These are phyloP conservation scores for Geotrichum reessii DNA, from an alignment of 1,139 yeast species.

Conservation along the genomic window DNA sequence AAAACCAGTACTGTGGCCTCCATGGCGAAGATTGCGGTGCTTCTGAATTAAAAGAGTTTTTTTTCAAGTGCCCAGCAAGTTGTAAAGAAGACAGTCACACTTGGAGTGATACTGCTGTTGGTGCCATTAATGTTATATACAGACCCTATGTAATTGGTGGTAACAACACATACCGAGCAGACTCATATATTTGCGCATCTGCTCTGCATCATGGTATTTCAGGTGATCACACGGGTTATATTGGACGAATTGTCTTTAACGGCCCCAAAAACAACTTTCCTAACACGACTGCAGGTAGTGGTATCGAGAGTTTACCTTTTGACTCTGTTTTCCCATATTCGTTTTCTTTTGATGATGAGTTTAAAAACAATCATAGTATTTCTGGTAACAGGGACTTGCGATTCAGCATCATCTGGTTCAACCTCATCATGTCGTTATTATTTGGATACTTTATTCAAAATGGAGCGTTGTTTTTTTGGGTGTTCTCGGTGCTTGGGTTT, in stretches of 20 bases:
- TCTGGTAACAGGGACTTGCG: slow-evolving; percentile 65
- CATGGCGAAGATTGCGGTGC: slow-evolving; percentile 53
- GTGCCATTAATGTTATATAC: slow-evolving; percentile 61
- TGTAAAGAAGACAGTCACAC: slow-evolving; percentile 77
- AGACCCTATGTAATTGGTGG: slow-evolving; percentile 75
- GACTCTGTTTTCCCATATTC: slow-evolving; percentile 72
- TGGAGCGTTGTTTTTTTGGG: slow-evolving; percentile 59
- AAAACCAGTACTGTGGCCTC: slow-evolving; percentile 68
- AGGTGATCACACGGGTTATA: slow-evolving; percentile 74
- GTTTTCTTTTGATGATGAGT: slow-evolving; percentile 47
- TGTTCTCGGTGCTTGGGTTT: slow-evolving; percentile 60
- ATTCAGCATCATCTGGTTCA: slow-evolving; percentile 48
- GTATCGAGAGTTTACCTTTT: slow-evolving; percentile 54
- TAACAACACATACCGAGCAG: slow-evolving; percentile 66
- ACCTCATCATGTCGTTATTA: slow-evolving; percentile 48
- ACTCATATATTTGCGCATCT: slow-evolving; percentile 84
- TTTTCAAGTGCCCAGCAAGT: slow-evolving; percentile 80
- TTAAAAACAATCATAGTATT: slow-evolving; percentile 30
- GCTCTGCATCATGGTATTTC: slow-evolving; percentile 82
- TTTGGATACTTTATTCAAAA: slow-evolving; percentile 54
- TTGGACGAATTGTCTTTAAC: slow-evolving; percentile 57
- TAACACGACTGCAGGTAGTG: slow-evolving; percentile 39
- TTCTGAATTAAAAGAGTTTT: slow-evolving; percentile 43
- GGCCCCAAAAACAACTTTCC: slow-evolving; percentile 51
- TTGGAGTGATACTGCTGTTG: slow-evolving; percentile 72